phyloP scores from a whole-genome alignment of 2,329 filamentous ascomycete species.

The Colletotrichum liaoningense region DNA sequence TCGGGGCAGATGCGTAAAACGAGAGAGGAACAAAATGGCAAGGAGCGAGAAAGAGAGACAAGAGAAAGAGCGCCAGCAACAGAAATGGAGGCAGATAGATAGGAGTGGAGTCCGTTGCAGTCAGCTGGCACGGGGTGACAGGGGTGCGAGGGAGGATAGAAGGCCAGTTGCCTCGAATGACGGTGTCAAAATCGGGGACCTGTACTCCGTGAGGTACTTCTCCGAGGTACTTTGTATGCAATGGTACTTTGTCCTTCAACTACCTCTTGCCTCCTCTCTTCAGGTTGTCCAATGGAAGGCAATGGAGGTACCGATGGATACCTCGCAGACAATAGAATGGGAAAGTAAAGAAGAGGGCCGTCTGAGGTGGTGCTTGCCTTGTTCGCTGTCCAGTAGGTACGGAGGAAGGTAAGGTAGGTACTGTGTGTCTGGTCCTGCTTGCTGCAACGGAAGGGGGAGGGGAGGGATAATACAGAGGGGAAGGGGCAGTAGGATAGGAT shows the following conservation, averaged over 20 bases:
- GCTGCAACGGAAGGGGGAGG: background rate
- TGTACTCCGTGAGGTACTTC: constrained; percentile 3
- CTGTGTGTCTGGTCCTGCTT: background rate
- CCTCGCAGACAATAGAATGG: background rate
- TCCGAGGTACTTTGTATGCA: background rate
- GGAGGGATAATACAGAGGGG: background rate
- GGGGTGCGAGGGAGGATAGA: constrained; percentile 11
- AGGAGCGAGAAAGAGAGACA: constrained; percentile 30
- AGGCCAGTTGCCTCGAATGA: constrained; percentile 30
- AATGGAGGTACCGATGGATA: background rate
- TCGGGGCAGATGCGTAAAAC: constrained; percentile 23
- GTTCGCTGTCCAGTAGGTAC: no score
- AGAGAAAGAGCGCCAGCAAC: background rate
- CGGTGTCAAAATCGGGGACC: constrained; percentile 29
- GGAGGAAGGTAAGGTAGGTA: no score
- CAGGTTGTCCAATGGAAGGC: background rate
- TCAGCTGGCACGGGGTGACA: constrained; percentile 36
- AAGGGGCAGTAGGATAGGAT: background rate
- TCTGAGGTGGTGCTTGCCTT: background rate
- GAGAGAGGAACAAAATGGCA: constrained; percentile 21
- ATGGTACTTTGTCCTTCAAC: background rate
- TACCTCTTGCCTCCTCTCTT: background rate
- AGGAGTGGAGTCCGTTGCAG: constrained; percentile 35
- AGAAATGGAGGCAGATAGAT: constrained; percentile 34
- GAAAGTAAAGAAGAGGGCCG: background rate